Percentiles rank a stretch among this genome's conserved stretches.
Conservation (phyloP, 257 asterid species). For the Rauvolfia tetraphylla region DNA sequence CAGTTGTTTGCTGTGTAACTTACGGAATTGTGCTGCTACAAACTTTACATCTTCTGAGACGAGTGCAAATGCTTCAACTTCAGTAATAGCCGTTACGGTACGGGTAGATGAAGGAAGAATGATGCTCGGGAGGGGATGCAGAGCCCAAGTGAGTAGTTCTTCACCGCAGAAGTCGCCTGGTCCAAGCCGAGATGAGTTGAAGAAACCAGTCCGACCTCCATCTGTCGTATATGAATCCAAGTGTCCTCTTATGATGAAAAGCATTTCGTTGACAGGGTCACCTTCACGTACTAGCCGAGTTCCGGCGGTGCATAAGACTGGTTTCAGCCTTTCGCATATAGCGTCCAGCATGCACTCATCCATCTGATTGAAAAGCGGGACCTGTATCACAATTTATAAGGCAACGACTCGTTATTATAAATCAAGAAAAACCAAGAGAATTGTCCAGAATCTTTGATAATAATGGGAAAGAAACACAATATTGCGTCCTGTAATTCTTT, state of each 20-base stretch:
- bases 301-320: conserved; percentile 41
- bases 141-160: conserved; percentile 64
- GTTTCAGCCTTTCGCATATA: conserved; percentile 63
- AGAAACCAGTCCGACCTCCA: conserved; percentile 65
- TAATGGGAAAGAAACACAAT: too few relatives aligned
- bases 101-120: conserved; percentile 69
- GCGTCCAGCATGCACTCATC: conserved; percentile 60
- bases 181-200: conserved; percentile 48
- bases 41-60: conserved; percentile 49
- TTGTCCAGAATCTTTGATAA: too few relatives aligned
- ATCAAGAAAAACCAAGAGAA: too few relatives aligned
- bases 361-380: conserved; percentile 60
- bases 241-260: conserved; percentile 63
- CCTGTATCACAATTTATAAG: conserved; percentile 26
- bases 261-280: conserved; percentile 66
- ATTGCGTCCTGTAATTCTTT: neutral
- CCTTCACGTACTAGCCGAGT: conserved; percentile 60
- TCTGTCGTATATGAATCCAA: conserved; percentile 63
- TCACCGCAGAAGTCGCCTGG: conserved; percentile 77
- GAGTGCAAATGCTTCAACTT: conserved; percentile 68
- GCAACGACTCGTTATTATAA: too few relatives aligned
- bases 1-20: conserved; percentile 58
- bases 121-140: conserved; percentile 51
- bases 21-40: conserved; percentile 61
- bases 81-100: conserved; percentile 52